Percentiles rank a stretch among this genome's conserved stretches.
Evolutionary conservation across 257 asterid genomes (phyloP).

Genomic region (Leonotis leonurus): DNA sequence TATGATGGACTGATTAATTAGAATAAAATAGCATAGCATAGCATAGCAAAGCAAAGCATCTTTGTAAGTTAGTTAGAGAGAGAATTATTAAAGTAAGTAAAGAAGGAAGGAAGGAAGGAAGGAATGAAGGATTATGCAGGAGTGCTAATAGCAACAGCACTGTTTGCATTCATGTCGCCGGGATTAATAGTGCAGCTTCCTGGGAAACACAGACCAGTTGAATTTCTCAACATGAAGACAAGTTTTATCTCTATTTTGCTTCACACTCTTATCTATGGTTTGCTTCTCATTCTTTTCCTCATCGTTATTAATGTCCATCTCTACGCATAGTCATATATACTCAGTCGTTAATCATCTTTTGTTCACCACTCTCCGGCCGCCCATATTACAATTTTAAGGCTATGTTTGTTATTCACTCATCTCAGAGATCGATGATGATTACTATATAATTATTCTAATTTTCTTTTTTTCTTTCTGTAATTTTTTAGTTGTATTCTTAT

Average conservation of each 20-base stretch:
- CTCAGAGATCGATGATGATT: too few relatives aligned
- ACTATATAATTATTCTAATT: too few relatives aligned
- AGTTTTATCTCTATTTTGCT: constrained; percentile 45
- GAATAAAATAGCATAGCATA: too few relatives aligned
- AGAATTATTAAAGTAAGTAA: neutral
- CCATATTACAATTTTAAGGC: too few relatives aligned
- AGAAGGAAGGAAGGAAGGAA: constrained; percentile 33
- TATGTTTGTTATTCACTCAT: too few relatives aligned
- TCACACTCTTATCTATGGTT: constrained; percentile 62
- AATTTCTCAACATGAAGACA: constrained; percentile 80
- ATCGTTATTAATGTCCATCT: constrained; percentile 59
- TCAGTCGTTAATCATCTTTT: too few relatives aligned
- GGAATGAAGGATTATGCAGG: constrained; percentile 70
- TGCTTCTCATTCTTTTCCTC: constrained; percentile 74
- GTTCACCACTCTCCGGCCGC: too few relatives aligned
- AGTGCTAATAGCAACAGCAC: constrained; percentile 56
- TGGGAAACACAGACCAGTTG: constrained; percentile 61
- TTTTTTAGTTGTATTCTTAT: too few relatives aligned
- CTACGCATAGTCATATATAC: constrained; percentile 63
- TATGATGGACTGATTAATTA: too few relatives aligned
- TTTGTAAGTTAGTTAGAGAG: too few relatives aligned
- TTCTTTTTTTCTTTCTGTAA: too few relatives aligned
- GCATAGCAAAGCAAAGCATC: too few relatives aligned
- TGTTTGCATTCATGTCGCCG: constrained; percentile 60
- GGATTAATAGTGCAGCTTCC: constrained; percentile 78